phyloP scores from a whole-genome alignment of 148 eudicot genomes.

The Vaccinium darrowii region DNA sequence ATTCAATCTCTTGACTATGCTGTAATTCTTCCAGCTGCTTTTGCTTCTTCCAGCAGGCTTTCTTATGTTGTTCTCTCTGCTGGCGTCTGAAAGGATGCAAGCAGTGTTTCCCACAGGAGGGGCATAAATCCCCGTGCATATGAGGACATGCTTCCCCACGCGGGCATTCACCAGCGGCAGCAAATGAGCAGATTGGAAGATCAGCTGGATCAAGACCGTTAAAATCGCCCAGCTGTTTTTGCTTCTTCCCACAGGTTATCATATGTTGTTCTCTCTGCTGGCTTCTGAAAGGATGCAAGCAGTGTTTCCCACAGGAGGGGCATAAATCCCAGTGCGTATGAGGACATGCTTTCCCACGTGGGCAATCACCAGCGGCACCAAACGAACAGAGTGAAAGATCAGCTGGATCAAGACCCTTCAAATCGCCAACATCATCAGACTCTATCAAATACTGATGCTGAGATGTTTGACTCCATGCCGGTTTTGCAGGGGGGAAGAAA shows the following conservation, averaged over 20 bases:
- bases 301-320: conserved; percentile 65
- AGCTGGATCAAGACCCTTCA: conserved; percentile 41
- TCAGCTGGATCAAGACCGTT: conserved; percentile 48
- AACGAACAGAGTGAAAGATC: conserved; percentile 74
- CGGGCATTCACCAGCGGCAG: conserved; percentile 86
- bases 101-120: conserved; percentile 72
- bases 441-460: conserved; percentile 25
- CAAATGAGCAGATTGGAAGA: conserved; percentile 68
- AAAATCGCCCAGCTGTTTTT: conserved; percentile 50
- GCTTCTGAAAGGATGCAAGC: conserved; percentile 86
- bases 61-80: conserved; percentile 75
- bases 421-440: conserved; percentile 26
- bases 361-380: conserved; percentile 86
- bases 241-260: conserved; percentile 66
- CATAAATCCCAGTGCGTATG: conserved; percentile 91
- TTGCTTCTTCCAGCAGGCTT: conserved; percentile 68
- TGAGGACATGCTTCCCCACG: conserved; percentile 83
- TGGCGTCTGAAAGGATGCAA: conserved; percentile 85
- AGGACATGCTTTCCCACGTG: conserved; percentile 82
- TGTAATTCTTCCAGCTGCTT: conserved; percentile 65
- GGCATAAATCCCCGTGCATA: conserved; percentile 86
- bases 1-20: conserved; percentile 93
- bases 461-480: conserved; percentile 44
- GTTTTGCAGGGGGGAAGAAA: conserved; percentile 20
- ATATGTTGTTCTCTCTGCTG: conserved; percentile 81